Evolutionary conservation across 139 green algal genomes (phyloP), one percentile per base, ranked within the genome.

Genomic region (Eudorina sp.): DNA sequence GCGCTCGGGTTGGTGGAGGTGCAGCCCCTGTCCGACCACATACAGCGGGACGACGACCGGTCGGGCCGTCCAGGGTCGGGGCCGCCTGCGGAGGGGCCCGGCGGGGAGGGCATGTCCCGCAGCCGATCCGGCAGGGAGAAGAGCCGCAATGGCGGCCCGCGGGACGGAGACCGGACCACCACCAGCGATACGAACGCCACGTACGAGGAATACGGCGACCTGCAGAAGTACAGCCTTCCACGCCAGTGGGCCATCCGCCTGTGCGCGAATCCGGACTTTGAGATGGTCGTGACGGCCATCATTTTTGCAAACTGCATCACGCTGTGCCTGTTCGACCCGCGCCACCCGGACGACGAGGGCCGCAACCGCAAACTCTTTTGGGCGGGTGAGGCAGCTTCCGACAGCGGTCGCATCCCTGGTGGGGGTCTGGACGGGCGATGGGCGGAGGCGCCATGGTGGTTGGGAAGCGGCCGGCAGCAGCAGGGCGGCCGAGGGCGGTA

Each of bases 281-380:
- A 97, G 89, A 84, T 95, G 48, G 51, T 93, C 18, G 91, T 94
- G 0, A 93, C 96, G 9, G 58, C 95, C 21, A 82, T 97, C 60
- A 96, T 97, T 80, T 94, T 96, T 64, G 93, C 85, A 62, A 97
- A 97, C 93, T 97, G 94, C 84, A 83, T 97, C 72, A 94, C 91
- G 9, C 89, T 97, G 69, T 91, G 91, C 19, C 60, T 94, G 55
- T 95, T 92, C 80, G 66, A 95, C 46, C 95, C 95, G 3, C 55
- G 93, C 36, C 34, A 94, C 51, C 48, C 85, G 4, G 85, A 92
- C 7, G 64, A 89, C 27, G 74, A 53, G 3, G 41, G 31, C 1
- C 82, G 87, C n/a, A 97, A 97, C 55, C 13, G 27, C 4, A 75
- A 48, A 1, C 85, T 97, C 2, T 87, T 93, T 51, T 91, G 78